Evolutionary conservation across 257 asterid species (phyloP).

Genomic region (Lycium ferocissimum): DNA sequence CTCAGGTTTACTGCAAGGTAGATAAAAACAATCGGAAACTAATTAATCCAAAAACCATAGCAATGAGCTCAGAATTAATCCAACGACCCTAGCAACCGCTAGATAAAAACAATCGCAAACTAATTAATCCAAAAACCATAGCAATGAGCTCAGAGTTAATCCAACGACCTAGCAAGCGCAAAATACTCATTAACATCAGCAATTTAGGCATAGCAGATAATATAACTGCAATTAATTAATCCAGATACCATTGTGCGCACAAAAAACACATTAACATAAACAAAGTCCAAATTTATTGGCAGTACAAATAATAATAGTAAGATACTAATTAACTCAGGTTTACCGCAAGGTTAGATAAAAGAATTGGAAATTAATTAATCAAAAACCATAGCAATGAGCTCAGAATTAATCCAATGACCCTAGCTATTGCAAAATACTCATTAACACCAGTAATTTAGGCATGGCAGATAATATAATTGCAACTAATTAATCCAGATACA

Average conservation of each 20-base stretch:
- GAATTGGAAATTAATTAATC: too few relatives aligned
- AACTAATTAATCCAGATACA: background rate
- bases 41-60: background rate
- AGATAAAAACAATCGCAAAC: background rate
- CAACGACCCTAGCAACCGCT: background rate
- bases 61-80: background rate
- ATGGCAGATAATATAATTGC: background rate
- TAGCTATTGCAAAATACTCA: background rate
- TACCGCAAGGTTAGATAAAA: too few relatives aligned
- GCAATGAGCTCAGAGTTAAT: background rate
- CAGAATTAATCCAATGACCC: background rate
- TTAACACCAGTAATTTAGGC: background rate
- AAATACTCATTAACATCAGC: background rate
- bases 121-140: background rate
- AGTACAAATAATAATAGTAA: too few relatives aligned
- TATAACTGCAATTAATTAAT: background rate
- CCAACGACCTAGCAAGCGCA: background rate
- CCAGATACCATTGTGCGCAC: background rate
- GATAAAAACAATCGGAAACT: background rate
- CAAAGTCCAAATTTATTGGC: background rate
- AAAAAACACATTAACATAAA: background rate
- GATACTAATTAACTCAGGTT: slow-evolving; percentile 38
- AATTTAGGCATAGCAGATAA: background rate
- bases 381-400: background rate
- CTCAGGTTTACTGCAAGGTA: background rate